Conservation (phyloP, 306 rosid species). For the Luffa aegyptiaca region DNA sequence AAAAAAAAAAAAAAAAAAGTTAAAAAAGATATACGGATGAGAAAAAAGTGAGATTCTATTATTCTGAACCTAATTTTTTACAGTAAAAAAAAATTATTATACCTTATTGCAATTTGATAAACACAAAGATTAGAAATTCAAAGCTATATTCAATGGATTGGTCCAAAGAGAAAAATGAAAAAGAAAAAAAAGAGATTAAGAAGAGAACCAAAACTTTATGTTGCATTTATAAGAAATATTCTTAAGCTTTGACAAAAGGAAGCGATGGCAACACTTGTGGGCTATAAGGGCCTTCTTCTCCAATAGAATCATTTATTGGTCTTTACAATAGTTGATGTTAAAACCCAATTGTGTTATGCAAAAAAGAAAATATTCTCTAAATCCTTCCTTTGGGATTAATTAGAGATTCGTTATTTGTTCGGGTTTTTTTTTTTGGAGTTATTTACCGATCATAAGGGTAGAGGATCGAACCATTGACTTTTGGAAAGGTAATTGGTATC, state of each 20-base stretch:
- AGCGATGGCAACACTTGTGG: conserved; percentile 49
- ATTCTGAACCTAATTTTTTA: conserved; percentile 31
- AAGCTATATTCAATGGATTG: conserved; percentile 31
- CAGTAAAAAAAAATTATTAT: neutral
- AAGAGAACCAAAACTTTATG: conserved; percentile 17
- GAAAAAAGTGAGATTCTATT: conserved; percentile 26
- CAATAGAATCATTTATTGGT: conserved; percentile 30
- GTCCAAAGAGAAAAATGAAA: conserved; percentile 16
- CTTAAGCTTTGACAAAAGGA: conserved; percentile 59
- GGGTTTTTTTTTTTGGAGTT: no score
- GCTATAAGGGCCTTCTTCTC: conserved; percentile 30
- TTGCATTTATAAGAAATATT: conserved; percentile 45
- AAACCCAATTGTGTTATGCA: neutral
- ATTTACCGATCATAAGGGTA: no score
- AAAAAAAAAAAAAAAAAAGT: no score
- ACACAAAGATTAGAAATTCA: conserved; percentile 17
- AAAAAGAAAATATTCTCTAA: neutral
- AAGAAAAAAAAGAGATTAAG: neutral
- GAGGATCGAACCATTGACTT: no score
- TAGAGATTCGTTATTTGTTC: neutral
- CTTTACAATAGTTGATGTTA: neutral
- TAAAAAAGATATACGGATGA: conserved; percentile 1
- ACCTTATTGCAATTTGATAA: conserved; percentile 24
- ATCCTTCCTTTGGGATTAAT: neutral
- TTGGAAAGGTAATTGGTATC: no score